phyloP scores from a whole-genome alignment of 1,139 yeast species.

The Sugiyamaella castrensis region DNA sequence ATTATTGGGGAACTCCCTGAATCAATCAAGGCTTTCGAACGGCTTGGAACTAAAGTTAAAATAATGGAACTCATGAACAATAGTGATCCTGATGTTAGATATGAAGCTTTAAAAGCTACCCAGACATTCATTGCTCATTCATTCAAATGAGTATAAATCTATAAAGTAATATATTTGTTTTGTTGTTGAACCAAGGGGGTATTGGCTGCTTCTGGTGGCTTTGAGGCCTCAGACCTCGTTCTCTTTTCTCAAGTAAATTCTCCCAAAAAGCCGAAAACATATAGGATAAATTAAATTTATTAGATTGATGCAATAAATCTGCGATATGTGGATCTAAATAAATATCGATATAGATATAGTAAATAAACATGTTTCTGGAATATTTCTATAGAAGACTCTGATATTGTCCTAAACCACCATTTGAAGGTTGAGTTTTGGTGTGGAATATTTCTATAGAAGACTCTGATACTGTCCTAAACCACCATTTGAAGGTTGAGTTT shows the following conservation, averaged over 20 bases:
- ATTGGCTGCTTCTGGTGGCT: no score
- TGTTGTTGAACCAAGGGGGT: no score
- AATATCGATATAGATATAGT: no score
- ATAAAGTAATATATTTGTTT: neutral
- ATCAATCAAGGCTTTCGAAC: conserved; percentile 46
- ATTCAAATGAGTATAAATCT: conserved; percentile 31
- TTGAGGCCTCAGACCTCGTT: no score
- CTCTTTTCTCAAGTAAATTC: no score
- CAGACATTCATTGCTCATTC: conserved; percentile 86
- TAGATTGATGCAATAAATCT: no score
- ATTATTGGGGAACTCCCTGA: conserved; percentile 67
- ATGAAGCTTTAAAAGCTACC: conserved; percentile 91
- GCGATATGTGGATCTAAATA: no score
- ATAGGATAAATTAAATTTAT: no score
- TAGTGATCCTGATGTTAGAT: conserved; percentile 82
- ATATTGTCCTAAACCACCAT: conserved; percentile 23
- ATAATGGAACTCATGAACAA: conserved; percentile 84
- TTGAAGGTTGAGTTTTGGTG: conserved; percentile 8
- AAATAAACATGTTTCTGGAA: conserved; percentile 42
- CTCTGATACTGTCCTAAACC: conserved; percentile 28
- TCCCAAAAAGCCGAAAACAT: no score
- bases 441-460: conserved; percentile 22
- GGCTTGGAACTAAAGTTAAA: conserved; percentile 61
- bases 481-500: conserved; percentile 9
- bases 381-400: conserved; percentile 25